Evolutionary conservation across 2,329 filamentous ascomycete species (phyloP), one percentile per base, ranked within the genome.

Genomic region (Pseudogymnoascus sp.): DNA sequence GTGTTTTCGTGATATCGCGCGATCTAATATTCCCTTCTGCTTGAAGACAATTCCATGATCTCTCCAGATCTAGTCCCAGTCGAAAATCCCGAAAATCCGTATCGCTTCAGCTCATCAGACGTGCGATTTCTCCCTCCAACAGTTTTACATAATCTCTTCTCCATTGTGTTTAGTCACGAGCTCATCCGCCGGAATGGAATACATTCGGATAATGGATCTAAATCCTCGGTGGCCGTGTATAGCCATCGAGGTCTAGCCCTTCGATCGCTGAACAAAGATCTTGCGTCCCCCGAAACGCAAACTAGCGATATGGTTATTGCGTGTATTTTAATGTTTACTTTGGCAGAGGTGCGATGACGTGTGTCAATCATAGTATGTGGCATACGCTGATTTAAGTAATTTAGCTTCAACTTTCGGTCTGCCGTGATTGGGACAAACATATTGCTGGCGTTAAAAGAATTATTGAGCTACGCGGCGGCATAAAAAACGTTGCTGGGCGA

Each of bases 151-250:
- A 57, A 31, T 7, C 26, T 57, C n/a, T 57, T 57, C 28, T 57
- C 50, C 9, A 57, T 57, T n/a, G 50, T 57, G n/a, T 57, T 57
- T 33, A 57, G 50, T n/a, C 50, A 57, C 17, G 28, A 57, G 28
- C 26, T 57, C 26, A 57, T 57, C 50, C 50, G 50, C 9, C 26
- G 28, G 4, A 33, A 57, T 13, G 50, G 28, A 33, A 8, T 57
- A 57, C 26, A 26, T 11, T 57, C n/a, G 9, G 10, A 33, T 19
- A 13, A 13, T 19, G 28, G 50, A 2, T 19, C n/a, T 33, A 9
- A 19, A 15, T 19, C 26, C n/a, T 57, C 50, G 0, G 28, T 57
- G n/a, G 50, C 50, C 26, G 50, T 57, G 50, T 57, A 57, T 33
- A 57, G 50, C 50, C 50, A 57, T 15, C 26, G 50, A 13, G 50